These are phyloP conservation scores for Pholiota microspora DNA, from an alignment of 768 basidiomycete genomes.

Conservation along the genomic window DNA sequence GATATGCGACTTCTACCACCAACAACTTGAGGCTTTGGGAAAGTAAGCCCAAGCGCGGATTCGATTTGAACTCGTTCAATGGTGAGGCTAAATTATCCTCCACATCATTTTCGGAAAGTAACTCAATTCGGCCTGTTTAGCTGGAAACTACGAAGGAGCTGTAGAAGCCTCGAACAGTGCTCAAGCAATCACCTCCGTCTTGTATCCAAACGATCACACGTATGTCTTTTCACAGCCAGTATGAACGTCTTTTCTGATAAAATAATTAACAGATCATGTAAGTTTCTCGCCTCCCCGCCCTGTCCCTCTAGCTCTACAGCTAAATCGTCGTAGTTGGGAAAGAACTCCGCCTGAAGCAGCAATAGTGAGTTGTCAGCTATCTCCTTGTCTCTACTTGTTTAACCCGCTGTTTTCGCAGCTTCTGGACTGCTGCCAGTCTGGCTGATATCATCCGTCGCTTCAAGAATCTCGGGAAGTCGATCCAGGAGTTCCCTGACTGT, in stretches of 20 bases:
- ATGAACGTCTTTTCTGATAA: constrained; percentile 1
- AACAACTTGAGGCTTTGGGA: constrained; percentile 90
- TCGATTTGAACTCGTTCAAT: constrained; percentile 95
- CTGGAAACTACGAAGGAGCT: constrained; percentile 90
- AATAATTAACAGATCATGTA: constrained; percentile 38
- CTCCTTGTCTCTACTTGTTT: background rate
- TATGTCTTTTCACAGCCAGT: constrained; percentile 27
- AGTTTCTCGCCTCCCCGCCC: constrained; percentile 11
- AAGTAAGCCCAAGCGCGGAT: constrained; percentile 84
- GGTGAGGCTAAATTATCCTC: constrained; percentile 45
- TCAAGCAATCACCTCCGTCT: constrained; percentile 88
- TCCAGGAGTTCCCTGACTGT: constrained; percentile 83
- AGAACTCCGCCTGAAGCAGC: constrained; percentile 90
- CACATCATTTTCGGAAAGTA: too few species aligned
- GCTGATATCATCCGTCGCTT: constrained; percentile 91
- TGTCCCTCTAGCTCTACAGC: background rate
- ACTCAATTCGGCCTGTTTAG: constrained; percentile 31
- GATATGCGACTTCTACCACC: constrained; percentile 78
- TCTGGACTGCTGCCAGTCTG: constrained; percentile 89
- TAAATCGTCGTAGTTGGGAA: constrained; percentile 59
- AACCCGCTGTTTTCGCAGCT: constrained; percentile 32
- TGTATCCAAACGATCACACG: constrained; percentile 96
- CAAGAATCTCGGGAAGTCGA: constrained; percentile 82
- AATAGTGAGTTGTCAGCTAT: constrained; percentile 53
- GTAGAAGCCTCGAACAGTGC: constrained; percentile 89